These are phyloP conservation scores for Lablab purpureus DNA, from an alignment of 306 rosid species.

Conservation along the genomic window DNA sequence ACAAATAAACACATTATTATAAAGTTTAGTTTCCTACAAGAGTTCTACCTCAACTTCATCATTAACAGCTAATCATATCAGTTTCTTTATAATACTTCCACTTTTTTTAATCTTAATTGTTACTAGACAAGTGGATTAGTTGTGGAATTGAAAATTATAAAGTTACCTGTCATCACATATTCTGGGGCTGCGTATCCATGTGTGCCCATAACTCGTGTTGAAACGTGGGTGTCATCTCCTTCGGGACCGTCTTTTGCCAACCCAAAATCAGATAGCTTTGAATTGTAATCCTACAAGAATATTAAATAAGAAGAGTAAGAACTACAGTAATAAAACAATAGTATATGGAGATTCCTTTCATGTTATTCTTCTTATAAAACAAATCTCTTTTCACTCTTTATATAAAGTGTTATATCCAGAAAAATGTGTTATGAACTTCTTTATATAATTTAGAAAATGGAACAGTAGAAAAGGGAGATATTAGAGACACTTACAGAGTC, in stretches of 20 bases:
- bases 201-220: constrained; percentile 93
- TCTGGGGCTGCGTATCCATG: constrained; percentile 97
- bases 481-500: constrained; percentile 64
- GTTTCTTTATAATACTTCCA: neutral
- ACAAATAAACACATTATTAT: neutral
- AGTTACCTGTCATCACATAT: constrained; percentile 88
- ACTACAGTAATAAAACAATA: neutral
- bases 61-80: neutral
- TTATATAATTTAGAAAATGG: neutral
- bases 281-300: constrained; percentile 69
- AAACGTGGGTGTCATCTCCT: constrained; percentile 95
- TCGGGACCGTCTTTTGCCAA: constrained; percentile 94
- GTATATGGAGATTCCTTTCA: neutral
- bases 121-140: constrained; percentile 4
- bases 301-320: neutral
- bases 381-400: too few relatives aligned
- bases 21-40: constrained; percentile 5
- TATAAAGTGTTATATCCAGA: neutral
- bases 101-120: neutral
- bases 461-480: neutral
- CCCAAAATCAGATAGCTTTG: constrained; percentile 93
- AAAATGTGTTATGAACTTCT: neutral
- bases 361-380: neutral
- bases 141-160: neutral
- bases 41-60: neutral